These are phyloP conservation scores for Pochonia chlamydosporia DNA, from an alignment of 2,329 filamentous ascomycete genomes.

Conservation along the genomic window DNA sequence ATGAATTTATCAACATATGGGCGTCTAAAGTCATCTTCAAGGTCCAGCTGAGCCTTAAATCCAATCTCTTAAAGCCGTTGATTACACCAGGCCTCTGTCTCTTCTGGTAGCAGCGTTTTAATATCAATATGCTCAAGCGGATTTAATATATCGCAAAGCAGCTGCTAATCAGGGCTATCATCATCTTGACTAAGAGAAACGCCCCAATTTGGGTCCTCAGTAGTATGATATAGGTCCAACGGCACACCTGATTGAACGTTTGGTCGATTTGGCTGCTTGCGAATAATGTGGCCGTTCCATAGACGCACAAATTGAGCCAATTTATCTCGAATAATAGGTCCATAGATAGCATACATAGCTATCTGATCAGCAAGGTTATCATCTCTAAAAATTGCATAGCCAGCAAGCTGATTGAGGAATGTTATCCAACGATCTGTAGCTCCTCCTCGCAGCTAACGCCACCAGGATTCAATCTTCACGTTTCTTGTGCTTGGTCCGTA, in stretches of 20 bases:
- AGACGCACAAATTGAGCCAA: neutral
- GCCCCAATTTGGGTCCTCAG: neutral
- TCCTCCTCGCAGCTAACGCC: neutral
- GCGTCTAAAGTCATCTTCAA: neutral
- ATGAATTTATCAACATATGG: neutral
- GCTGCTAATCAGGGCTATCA: neutral
- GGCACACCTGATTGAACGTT: neutral
- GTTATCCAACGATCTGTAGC: neutral
- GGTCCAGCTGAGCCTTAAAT: neutral
- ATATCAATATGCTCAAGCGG: neutral
- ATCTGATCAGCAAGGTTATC: neutral
- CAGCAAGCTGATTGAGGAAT: neutral
- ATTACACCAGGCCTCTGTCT: neutral
- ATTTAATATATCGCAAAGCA: neutral
- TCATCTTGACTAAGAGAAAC: neutral
- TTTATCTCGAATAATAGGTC: neutral
- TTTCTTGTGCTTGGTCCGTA: neutral
- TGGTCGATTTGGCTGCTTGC: neutral
- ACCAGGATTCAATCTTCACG: neutral
- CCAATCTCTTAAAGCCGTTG: neutral
- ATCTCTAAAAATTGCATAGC: neutral
- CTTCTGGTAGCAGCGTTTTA: neutral
- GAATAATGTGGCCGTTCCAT: neutral
- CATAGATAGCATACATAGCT: slow-evolving; percentile 1
- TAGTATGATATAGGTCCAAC: neutral